Percentiles rank a stretch among this genome's conserved stretches.
phyloP scores from a whole-genome alignment of 2,329 filamentous ascomycete species.

The Rachicladosporium sp. region DNA sequence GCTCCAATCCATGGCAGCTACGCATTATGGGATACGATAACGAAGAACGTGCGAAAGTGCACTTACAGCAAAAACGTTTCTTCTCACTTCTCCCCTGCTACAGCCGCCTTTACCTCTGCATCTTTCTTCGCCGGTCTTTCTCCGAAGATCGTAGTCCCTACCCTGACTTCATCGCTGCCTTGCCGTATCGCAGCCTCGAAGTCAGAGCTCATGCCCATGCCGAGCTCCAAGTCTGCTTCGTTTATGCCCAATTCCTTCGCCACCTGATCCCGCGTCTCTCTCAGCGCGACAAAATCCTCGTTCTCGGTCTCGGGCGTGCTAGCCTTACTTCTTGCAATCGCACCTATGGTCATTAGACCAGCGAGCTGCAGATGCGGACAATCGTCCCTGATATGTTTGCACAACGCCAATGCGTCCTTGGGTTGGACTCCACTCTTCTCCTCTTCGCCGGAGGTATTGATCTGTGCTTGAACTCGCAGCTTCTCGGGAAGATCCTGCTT shows the following conservation, averaged over 20 bases:
- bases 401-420: slow-evolving; percentile 48
- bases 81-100: no score
- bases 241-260: slow-evolving; percentile 46
- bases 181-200: slow-evolving; percentile 76
- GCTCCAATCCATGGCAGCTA: no score
- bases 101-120: slow-evolving; percentile 47
- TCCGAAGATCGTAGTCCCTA: slow-evolving; percentile 93
- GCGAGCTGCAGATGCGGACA: slow-evolving; percentile 64
- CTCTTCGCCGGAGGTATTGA: slow-evolving; percentile 86
- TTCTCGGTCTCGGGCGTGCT: slow-evolving; percentile 67
- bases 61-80: no score
- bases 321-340: slow-evolving; percentile 71
- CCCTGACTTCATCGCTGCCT: slow-evolving; percentile 79
- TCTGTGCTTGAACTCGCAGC: slow-evolving; percentile 74
- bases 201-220: slow-evolving; percentile 98
- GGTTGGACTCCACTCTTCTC: slow-evolving; percentile 75
- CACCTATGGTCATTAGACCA: slow-evolving; percentile 94
- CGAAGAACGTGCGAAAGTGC: no score
- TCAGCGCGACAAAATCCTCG: slow-evolving; percentile 68
- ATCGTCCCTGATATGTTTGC: slow-evolving; percentile 53
- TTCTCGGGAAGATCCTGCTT: slow-evolving; percentile 23
- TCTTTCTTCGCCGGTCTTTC: slow-evolving; percentile 66
- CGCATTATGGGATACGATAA: no score
- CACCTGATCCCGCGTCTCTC: slow-evolving; percentile 59
- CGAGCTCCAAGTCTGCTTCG: slow-evolving; percentile 60